Evolutionary conservation across 208 protist genomes (phyloP).

Genomic region (Leishmania turanica): DNA sequence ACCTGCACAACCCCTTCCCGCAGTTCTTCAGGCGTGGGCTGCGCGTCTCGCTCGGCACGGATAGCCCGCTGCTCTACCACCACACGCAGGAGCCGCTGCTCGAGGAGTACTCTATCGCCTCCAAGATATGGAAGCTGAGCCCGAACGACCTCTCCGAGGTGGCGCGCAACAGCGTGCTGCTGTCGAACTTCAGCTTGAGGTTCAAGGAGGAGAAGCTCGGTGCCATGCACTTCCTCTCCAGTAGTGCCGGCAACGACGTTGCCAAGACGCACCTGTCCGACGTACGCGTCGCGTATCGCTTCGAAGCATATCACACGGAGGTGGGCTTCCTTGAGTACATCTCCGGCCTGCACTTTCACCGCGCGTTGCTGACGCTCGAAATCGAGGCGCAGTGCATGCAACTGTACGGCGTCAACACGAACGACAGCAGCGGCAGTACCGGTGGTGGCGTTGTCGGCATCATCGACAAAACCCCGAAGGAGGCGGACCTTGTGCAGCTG

Average conservation of each 20-base stretch:
- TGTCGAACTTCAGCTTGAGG: conserved; percentile 79
- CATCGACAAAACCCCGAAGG: conserved; percentile 77
- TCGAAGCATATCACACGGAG: conserved; percentile 92
- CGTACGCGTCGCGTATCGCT: conserved; percentile 90
- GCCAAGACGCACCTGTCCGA: conserved; percentile 84
- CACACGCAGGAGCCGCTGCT: conserved; percentile 95
- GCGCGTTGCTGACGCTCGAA: conserved; percentile 68
- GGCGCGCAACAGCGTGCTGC: conserved; percentile 87
- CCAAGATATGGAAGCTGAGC: conserved; percentile 92
- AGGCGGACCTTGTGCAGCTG: conserved; percentile 67
- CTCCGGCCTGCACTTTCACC: conserved; percentile 73
- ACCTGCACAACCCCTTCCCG: conserved; percentile 96
- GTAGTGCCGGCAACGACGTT: conserved; percentile 87
- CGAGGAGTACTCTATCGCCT: conserved; percentile 94
- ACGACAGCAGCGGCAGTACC: background rate
- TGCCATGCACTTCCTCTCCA: conserved; percentile 86
- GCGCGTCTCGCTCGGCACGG: conserved; percentile 97
- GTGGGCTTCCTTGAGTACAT: conserved; percentile 85
- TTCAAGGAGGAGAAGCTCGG: conserved; percentile 90
- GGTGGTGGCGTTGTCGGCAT: conserved; percentile 24
- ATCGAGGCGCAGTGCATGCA: conserved; percentile 59
- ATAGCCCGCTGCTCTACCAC: conserved; percentile 96
- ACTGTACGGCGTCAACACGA: conserved; percentile 9
- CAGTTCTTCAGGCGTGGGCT: conserved; percentile 95
- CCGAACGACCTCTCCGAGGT: conserved; percentile 94